Conservation (phyloP, 1,284 basidiomycete species). For the Leccinum insolens region DNA sequence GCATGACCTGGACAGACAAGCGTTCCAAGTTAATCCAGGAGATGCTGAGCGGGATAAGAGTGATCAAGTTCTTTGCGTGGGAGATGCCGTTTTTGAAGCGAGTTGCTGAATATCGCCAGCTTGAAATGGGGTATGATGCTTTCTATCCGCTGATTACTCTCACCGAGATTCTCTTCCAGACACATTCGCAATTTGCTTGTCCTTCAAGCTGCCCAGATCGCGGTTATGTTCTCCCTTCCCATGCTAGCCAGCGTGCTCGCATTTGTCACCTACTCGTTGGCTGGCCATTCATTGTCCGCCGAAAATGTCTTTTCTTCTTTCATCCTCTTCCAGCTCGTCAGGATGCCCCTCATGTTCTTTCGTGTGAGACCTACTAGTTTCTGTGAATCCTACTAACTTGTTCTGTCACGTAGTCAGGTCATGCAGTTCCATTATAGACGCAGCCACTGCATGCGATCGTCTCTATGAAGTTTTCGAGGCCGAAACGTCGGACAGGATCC, state of each 20-base stretch:
- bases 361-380: constrained; percentile 51
- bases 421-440: constrained; percentile 78
- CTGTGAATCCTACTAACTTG: neutral
- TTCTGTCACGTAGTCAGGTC: constrained; percentile 59
- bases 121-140: too few species aligned
- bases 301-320: constrained; percentile 82
- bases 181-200: constrained; percentile 61
- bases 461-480: constrained; percentile 77
- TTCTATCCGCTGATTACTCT: too few species aligned
- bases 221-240: too few species aligned
- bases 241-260: too few species aligned
- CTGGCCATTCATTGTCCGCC: constrained; percentile 69
- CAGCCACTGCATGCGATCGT: constrained; percentile 71
- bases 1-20: constrained; percentile 92
- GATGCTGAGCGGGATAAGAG: constrained; percentile 82
- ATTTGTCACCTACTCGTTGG: too few species aligned
- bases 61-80: constrained; percentile 55
- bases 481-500: constrained; percentile 66
- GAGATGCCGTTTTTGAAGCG: too few species aligned
- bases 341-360: constrained; percentile 77
- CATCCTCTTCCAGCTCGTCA: constrained; percentile 78
- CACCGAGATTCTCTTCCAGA: too few species aligned
- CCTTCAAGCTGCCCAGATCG: constrained; percentile 26
- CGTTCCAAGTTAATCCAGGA: constrained; percentile 84
- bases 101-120: too few species aligned